A percentile compares a stretch with the other conserved stretches of the same genome.
Conservation (phyloP, 2,329 filamentous ascomycete genomes). For the Pseudogymnoascus verrucosus region DNA sequence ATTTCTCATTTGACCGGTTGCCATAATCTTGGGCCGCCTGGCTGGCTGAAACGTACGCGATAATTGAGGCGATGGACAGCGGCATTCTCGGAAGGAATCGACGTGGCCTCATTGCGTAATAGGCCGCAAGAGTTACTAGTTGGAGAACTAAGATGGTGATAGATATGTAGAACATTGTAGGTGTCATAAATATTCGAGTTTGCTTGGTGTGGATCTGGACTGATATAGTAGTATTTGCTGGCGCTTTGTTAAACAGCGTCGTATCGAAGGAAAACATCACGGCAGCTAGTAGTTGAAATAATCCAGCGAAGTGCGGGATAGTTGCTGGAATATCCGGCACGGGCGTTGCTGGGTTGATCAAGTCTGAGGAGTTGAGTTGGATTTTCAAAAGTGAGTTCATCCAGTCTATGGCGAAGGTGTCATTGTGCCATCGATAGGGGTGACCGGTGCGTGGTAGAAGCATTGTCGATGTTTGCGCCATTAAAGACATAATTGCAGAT, state of each 20-base stretch:
- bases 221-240: constrained; percentile 13
- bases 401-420: constrained; percentile 36
- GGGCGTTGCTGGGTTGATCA: constrained; percentile 30
- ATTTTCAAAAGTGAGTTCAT: constrained; percentile 39
- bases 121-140: constrained; percentile 31
- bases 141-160: constrained; percentile 38
- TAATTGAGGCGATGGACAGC: constrained; percentile 38
- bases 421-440: constrained; percentile 37
- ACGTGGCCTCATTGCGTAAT: constrained; percentile 36
- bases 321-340: constrained; percentile 28
- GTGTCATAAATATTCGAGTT: constrained; percentile 41
- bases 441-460: not conserved
- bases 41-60: constrained; percentile 42
- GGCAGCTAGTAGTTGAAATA: constrained; percentile 35
- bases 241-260: constrained; percentile 29
- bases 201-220: constrained; percentile 20
- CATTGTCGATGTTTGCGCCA: not conserved
- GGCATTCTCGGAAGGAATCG: constrained; percentile 44
- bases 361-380: constrained; percentile 20
- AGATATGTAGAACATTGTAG: constrained; percentile 37
- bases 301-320: constrained; percentile 16
- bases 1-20: not conserved
- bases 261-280: constrained; percentile 37
- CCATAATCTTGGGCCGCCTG: constrained; percentile 30
- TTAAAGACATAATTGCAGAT: not conserved